Evolutionary conservation across 371 early-diverging fungal species (phyloP).

Genomic region (Paramicrosporidium saccamoebae): DNA sequence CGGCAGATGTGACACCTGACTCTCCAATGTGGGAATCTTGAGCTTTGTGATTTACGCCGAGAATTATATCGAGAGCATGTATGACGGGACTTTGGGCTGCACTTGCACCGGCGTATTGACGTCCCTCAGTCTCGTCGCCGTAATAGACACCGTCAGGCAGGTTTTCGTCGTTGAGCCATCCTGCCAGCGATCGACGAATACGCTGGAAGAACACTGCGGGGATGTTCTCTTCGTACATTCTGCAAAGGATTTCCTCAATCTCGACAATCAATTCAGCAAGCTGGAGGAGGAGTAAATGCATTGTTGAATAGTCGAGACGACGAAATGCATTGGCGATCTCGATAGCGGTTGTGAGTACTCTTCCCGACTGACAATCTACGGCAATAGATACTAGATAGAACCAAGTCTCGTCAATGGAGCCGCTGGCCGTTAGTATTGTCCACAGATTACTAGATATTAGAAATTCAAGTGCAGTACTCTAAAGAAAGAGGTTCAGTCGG

Average conservation of each 20-base stretch:
- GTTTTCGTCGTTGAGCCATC: slow-evolving; percentile 75
- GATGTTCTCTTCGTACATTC: slow-evolving; percentile 77
- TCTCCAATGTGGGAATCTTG: too few species aligned
- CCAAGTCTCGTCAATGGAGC: slow-evolving; percentile 74
- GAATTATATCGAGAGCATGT: slow-evolving; percentile 56
- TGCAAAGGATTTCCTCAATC: slow-evolving; percentile 20
- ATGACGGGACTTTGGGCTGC: slow-evolving; percentile 80
- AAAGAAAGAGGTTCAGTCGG: too few species aligned
- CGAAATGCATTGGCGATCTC: slow-evolving; percentile 24
- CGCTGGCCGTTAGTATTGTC: too few species aligned
- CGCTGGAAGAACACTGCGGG: slow-evolving; percentile 83
- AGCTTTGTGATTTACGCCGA: slow-evolving; percentile 71
- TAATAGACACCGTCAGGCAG: slow-evolving; percentile 23
- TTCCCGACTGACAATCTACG: too few species aligned
- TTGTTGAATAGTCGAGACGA: slow-evolving; percentile 5
- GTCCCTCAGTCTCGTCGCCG: slow-evolving; percentile 15
- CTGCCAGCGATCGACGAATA: slow-evolving; percentile 59
- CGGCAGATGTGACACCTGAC: too few species aligned
- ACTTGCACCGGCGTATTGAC: slow-evolving; percentile 62
- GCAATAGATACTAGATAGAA: slow-evolving; percentile 77
- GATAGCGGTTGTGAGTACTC: slow-evolving; percentile 54
- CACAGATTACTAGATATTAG: too few species aligned
- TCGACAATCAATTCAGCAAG: slow-evolving; percentile 16
- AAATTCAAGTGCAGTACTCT: too few species aligned
- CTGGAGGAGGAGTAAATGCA: too few species aligned